Percentiles rank a stretch among this genome's conserved stretches.
These are phyloP conservation scores for Annulohypoxylon maeteangense DNA, from an alignment of 495 filamentous ascomycete species.

Conservation along the genomic window DNA sequence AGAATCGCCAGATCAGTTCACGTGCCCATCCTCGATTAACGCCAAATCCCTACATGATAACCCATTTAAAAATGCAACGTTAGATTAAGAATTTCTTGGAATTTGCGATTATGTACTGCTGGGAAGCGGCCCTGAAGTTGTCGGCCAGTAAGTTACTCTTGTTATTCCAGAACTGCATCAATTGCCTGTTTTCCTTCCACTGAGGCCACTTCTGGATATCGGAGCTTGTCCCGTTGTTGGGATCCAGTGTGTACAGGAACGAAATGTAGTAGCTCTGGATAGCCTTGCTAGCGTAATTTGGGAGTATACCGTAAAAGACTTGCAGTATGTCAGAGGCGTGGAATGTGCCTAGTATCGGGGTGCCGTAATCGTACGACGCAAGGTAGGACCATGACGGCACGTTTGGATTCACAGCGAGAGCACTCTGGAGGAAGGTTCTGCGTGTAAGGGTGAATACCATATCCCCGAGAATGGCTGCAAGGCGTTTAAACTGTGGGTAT, in stretches of 20 bases:
- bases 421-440: slow-evolving; percentile 62
- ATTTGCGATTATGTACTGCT: slow-evolving; percentile 61
- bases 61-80: slow-evolving; percentile 28
- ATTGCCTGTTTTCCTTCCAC: slow-evolving; percentile 62
- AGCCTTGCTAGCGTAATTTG: slow-evolving; percentile 68
- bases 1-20: neutral
- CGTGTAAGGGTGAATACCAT: slow-evolving; percentile 72
- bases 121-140: slow-evolving; percentile 65
- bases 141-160: slow-evolving; percentile 61
- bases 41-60: slow-evolving; percentile 8
- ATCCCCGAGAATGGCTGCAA: slow-evolving; percentile 80
- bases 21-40: neutral
- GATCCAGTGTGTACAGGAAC: slow-evolving; percentile 73
- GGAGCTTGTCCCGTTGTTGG: slow-evolving; percentile 61
- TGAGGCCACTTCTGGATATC: slow-evolving; percentile 67
- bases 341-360: slow-evolving; percentile 76
- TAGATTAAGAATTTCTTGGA: slow-evolving; percentile 62
- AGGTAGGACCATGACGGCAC: slow-evolving; percentile 79
- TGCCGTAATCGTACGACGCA: slow-evolving; percentile 72
- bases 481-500: slow-evolving; percentile 80
- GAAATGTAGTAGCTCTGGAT: slow-evolving; percentile 72
- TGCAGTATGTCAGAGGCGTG: slow-evolving; percentile 74
- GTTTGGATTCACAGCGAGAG: slow-evolving; percentile 57
- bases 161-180: slow-evolving; percentile 68
- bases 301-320: slow-evolving; percentile 69